A percentile compares a stretch with the other conserved stretches of the same genome.
Conservation (phyloP, 2,329 filamentous ascomycete species). For the Colletotrichum eleusines region DNA sequence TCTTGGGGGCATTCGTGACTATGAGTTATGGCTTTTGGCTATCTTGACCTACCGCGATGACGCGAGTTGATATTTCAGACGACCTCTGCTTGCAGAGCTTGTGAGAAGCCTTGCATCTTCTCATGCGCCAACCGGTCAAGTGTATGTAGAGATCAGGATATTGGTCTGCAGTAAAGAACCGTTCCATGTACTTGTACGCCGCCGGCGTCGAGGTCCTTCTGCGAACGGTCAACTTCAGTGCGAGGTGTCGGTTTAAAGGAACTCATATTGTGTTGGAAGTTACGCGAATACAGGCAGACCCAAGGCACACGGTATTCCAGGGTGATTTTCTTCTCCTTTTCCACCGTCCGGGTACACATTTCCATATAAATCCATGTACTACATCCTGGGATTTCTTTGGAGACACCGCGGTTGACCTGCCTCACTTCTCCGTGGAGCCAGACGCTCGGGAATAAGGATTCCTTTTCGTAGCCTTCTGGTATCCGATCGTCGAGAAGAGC, state of each 20-base stretch:
- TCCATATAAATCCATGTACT: conserved; percentile 12
- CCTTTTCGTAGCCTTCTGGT: background rate
- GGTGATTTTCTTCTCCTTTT: conserved; percentile 1
- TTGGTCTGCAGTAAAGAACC: conserved; percentile 1
- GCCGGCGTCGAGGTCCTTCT: background rate
- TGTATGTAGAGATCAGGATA: conserved; percentile 3
- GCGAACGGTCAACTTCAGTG: background rate
- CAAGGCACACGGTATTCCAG: conserved; percentile 4
- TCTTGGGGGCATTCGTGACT: background rate
- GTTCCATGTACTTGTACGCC: conserved; percentile 2
- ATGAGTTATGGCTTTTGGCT: background rate
- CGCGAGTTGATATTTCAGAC: conserved; percentile 16
- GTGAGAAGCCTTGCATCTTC: conserved; percentile 8
- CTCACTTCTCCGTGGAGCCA: conserved; percentile 20
- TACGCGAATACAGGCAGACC: conserved; percentile 9
- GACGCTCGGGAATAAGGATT: conserved; percentile 3
- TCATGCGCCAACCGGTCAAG: conserved; percentile 8
- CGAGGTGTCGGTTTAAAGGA: background rate
- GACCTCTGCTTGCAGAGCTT: conserved; percentile 13
- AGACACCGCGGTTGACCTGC: background rate
- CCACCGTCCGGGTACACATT: conserved; percentile 8
- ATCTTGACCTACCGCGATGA: conserved; percentile 4
- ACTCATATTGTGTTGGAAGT: background rate
- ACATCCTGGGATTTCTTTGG: background rate
- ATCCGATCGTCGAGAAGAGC: conserved; percentile 5